These are phyloP conservation scores for Xylariaceae sp. DNA, from an alignment of 2,329 filamentous ascomycete genomes.

Conservation along the genomic window DNA sequence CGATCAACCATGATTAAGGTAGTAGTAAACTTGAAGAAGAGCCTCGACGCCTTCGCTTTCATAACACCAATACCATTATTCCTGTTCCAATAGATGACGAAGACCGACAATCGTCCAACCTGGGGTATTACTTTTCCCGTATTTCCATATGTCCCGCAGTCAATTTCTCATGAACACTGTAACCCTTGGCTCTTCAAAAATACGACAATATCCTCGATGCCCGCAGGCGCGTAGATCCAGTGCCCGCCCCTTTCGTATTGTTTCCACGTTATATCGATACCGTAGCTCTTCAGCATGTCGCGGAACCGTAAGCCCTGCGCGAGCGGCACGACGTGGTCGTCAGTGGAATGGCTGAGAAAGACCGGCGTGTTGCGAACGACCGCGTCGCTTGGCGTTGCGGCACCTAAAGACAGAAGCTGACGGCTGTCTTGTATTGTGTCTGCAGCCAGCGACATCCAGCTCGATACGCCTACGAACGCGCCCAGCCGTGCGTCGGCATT, in stretches of 20 bases:
- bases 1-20: no score
- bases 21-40: no score
- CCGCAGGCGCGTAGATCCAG: conserved; percentile 38
- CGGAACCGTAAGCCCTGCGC: conserved; percentile 31
- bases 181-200: conserved; percentile 25
- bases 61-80: no score
- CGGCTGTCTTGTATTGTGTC: conserved; percentile 16
- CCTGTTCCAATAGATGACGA: no score
- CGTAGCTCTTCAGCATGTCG: conserved; percentile 32
- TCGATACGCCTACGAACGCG: conserved; percentile 15
- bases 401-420: conserved; percentile 22
- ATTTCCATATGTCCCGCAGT: no score
- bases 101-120: no score
- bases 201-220: conserved; percentile 35
- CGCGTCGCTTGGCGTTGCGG: conserved; percentile 13
- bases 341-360: conserved; percentile 39
- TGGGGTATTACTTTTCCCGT: no score
- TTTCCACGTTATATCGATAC: conserved; percentile 34
- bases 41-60: no score
- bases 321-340: conserved; percentile 38
- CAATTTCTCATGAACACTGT: no score
- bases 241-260: conserved; percentile 39
- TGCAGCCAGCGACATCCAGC: conserved; percentile 17
- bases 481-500: conserved; percentile 7
- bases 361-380: conserved; percentile 38